Evolutionary conservation across 192 early-diverging fungal species (phyloP).

Genomic region (Backusella westeae): DNA sequence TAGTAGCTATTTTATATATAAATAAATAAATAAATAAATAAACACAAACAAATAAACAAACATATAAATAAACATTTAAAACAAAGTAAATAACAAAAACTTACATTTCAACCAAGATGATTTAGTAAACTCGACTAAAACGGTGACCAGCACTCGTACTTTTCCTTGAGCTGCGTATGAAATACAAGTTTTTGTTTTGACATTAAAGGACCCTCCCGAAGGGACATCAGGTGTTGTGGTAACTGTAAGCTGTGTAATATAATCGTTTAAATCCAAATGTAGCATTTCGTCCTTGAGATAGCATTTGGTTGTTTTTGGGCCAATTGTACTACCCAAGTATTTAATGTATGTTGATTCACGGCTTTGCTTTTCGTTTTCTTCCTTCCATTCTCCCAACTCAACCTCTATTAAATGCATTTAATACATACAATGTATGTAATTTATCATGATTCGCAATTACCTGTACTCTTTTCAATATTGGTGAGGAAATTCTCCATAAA

Average conservation of each 20-base stretch:
- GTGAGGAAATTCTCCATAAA: conserved; percentile 45
- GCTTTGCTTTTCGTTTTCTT: neutral
- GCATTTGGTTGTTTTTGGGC: conserved; percentile 57
- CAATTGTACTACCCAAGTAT: conserved; percentile 39
- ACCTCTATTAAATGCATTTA: conserved; percentile 26
- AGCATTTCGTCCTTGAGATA: conserved; percentile 48
- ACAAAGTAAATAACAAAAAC: neutral
- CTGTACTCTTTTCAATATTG: conserved; percentile 47
- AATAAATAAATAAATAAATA: neutral
- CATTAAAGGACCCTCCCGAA: conserved; percentile 47
- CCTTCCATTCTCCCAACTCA: conserved; percentile 37
- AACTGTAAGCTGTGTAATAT: conserved; percentile 44
- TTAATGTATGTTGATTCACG: conserved; percentile 39
- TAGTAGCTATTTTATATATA: conserved; percentile 26
- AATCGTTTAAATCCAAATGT: conserved; percentile 48
- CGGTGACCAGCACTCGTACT: conserved; percentile 47
- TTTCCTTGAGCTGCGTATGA: conserved; percentile 44
- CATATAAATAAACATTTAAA: neutral
- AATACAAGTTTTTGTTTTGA: conserved; percentile 54
- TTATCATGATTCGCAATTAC: conserved; percentile 14
- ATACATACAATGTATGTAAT: neutral
- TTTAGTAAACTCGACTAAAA: conserved; percentile 52
- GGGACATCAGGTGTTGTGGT: conserved; percentile 59
- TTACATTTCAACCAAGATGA: conserved; percentile 51
- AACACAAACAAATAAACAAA: neutral